Evolutionary conservation across 2,329 filamentous ascomycete species (phyloP).

Genomic region (Aspergillus uvarum): DNA sequence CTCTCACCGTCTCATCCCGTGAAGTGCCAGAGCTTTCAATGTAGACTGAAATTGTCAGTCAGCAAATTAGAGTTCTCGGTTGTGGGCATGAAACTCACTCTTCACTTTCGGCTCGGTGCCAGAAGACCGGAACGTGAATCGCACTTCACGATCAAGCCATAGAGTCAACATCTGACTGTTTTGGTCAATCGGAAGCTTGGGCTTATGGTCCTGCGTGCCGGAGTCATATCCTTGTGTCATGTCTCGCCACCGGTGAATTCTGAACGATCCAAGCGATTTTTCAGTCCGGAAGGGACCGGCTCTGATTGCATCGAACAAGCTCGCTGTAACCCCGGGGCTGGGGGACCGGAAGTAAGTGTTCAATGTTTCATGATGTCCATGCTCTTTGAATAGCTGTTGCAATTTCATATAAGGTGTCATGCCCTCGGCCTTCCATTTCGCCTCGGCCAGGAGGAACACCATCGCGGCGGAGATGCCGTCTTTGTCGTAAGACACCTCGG

Average conservation of each 20-base stretch:
- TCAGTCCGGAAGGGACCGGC: slow-evolving; percentile 44
- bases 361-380: slow-evolving; percentile 62
- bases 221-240: slow-evolving; percentile 62
- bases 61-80: neutral
- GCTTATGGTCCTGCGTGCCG: slow-evolving; percentile 51
- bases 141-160: slow-evolving; percentile 55
- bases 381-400: slow-evolving; percentile 56
- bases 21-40: slow-evolving; percentile 43
- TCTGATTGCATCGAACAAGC: slow-evolving; percentile 58
- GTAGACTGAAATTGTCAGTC: slow-evolving; percentile 34
- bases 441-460: slow-evolving; percentile 58
- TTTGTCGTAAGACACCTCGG: slow-evolving; percentile 62
- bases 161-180: slow-evolving; percentile 64
- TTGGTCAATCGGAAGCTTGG: slow-evolving; percentile 56
- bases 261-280: slow-evolving; percentile 50
- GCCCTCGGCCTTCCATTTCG: slow-evolving; percentile 51
- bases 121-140: slow-evolving; percentile 61
- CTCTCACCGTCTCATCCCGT: slow-evolving; percentile 34
- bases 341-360: slow-evolving; percentile 65
- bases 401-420: slow-evolving; percentile 60
- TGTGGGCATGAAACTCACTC: slow-evolving; percentile 34
- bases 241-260: slow-evolving; percentile 61
- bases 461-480: slow-evolving; percentile 62
- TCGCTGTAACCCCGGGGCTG: slow-evolving; percentile 51
- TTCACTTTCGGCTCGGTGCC: slow-evolving; percentile 70